Conservation (phyloP, 805 yeast species). For the Pichia deserticola region DNA sequence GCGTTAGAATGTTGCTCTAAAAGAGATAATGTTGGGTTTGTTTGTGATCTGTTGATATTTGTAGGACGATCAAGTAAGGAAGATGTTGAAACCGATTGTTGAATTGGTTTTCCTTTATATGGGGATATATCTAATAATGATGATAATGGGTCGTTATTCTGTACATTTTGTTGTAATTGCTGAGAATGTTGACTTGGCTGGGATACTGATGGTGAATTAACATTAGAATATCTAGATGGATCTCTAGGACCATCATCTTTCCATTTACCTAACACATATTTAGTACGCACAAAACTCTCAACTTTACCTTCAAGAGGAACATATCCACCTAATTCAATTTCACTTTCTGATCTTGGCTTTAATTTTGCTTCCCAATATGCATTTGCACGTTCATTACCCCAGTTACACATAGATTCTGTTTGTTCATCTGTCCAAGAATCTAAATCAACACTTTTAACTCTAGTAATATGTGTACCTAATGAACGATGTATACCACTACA, state of each 20-base stretch:
- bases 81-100: background rate
- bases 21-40: conserved; percentile 5
- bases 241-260: conserved; percentile 38
- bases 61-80: background rate
- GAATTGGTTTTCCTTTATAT: background rate
- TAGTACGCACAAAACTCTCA: conserved; percentile 84
- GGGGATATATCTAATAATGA: conserved; percentile 8
- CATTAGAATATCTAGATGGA: conserved; percentile 32
- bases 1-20: conserved; percentile 7
- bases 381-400: conserved; percentile 85
- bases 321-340: conserved; percentile 31
- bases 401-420: conserved; percentile 65
- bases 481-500: conserved; percentile 95
- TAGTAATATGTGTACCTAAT: conserved; percentile 91
- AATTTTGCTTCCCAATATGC: conserved; percentile 71
- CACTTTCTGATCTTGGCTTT: conserved; percentile 1
- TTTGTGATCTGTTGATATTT: background rate
- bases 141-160: conserved; percentile 1
- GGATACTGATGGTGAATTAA: conserved; percentile 32
- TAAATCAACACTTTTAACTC: conserved; percentile 88
- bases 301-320: conserved; percentile 79
- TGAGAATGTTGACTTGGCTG: conserved; percentile 5
- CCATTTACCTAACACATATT: conserved; percentile 91
- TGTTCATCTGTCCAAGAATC: conserved; percentile 97
- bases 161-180: background rate